Evolutionary conservation across 768 basidiomycete genomes (phyloP), one percentile per base, ranked within the genome.

Genomic region (Tremella mesenterica): DNA sequence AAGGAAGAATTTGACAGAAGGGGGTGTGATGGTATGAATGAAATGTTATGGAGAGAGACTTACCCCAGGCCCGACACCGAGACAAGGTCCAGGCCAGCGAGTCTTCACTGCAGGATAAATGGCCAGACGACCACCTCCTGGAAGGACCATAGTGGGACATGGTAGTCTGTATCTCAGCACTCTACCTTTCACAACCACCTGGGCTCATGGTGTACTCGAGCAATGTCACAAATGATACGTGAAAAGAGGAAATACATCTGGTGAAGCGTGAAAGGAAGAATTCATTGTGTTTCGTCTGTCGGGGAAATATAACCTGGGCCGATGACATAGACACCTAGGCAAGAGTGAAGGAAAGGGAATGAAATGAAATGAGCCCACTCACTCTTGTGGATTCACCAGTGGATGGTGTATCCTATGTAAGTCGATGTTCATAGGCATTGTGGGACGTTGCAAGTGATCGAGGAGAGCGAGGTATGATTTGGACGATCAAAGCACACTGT

Each of bases 381-480:
- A 65, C 67, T 69, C 67, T 47, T 65, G 58, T 0, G 67, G 61
- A 33, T 65, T 69, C 26, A 69, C 67, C 48, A 58, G 59, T 8
- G 67, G 67, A 38, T 69, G 67, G 49, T 69, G 67, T 23, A 69
- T 61, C 52, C 52, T 26, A 44, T 65, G 56, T 18, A 58, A 30
- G n/a, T 54, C 53, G 51, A 69, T 69, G 48, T 69, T 64, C n/a
- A n/a, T n/a, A n/a, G n/a, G n/a, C n/a, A n/a, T n/a, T n/a, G n/a
- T n/a, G n/a, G n/a, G n/a, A n/a, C n/a, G n/a, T n/a, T n/a, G n/a
- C n/a, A n/a, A n/a, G n/a, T n/a, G n/a, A n/a, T n/a, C n/a, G n/a
- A n/a, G n/a, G n/a, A n/a, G n/a, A n/a, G n/a, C n/a, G n/a, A n/a
- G n/a, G n/a, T n/a, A n/a, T n/a, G n/a, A n/a, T n/a, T n/a, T n/a